A percentile compares a stretch with the other conserved stretches of the same genome.
Evolutionary conservation across 2,329 filamentous ascomycete species (phyloP).

Genomic region (Tolypocladium endophyticum): DNA sequence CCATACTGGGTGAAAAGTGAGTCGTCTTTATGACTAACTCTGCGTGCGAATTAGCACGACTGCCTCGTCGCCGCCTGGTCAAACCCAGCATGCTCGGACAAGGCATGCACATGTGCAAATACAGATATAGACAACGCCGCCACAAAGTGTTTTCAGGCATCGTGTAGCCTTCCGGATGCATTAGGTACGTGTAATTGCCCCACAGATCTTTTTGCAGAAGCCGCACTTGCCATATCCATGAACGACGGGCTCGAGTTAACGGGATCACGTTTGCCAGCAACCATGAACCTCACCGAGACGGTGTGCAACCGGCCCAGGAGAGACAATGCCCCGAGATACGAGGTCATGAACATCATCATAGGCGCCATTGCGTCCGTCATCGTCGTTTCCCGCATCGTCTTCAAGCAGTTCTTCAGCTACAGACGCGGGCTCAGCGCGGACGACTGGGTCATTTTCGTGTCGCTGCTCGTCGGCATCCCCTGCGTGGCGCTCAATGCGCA

Average conservation of each 20-base stretch:
- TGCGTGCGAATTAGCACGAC: not conserved
- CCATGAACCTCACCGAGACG: not conserved
- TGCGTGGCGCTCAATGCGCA: not conserved
- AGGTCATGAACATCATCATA: not conserved
- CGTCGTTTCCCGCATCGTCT: not conserved
- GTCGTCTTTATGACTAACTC: not conserved
- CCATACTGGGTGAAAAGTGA: no score
- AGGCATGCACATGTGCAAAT: not conserved
- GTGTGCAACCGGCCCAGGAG: not conserved
- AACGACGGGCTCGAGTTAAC: not conserved
- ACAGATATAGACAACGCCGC: not conserved
- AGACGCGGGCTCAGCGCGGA: not conserved
- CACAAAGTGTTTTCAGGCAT: not conserved
- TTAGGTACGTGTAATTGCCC: not conserved
- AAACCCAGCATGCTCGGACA: not conserved
- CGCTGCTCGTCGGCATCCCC: not conserved
- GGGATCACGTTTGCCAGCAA: not conserved
- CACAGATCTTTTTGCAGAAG: no score
- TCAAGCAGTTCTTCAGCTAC: not conserved
- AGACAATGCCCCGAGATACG: not conserved
- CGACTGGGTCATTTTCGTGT: not conserved
- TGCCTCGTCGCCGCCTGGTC: not conserved
- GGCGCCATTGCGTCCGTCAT: not conserved
- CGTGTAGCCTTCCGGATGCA: not conserved
- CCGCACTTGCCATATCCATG: not conserved